Evolutionary conservation across 371 early-diverging fungal species (phyloP).

Genomic region (Rhizopus stolonifer): DNA sequence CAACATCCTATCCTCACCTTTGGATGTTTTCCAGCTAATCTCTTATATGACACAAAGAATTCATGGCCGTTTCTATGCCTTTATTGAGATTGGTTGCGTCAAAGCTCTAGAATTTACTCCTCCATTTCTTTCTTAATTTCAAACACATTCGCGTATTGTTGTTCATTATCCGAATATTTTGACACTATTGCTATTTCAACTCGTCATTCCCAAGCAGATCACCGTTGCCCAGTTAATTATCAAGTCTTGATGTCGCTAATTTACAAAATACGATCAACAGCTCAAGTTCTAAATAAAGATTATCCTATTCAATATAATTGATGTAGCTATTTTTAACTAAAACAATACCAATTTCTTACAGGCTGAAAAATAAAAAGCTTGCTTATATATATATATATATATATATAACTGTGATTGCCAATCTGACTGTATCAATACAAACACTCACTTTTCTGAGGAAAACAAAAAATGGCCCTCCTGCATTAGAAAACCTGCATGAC

Average conservation of each 20-base stretch:
- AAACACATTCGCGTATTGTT: slow-evolving; percentile 12
- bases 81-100: slow-evolving; percentile 15
- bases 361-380: background rate
- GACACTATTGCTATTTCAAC: slow-evolving; percentile 8
- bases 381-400: too few relatives aligned
- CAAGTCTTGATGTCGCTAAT: slow-evolving; percentile 14
- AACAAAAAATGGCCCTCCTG: too few relatives aligned
- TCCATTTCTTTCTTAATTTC: slow-evolving; percentile 10
- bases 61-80: slow-evolving; percentile 10
- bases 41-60: slow-evolving; percentile 18
- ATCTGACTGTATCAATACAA: too few relatives aligned
- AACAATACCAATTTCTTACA: too few relatives aligned
- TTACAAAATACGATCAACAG: slow-evolving; percentile 13
- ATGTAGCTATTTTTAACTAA: background rate
- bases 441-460: too few relatives aligned
- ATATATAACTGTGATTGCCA: too few relatives aligned
- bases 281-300: slow-evolving; percentile 16
- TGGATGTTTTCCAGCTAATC: slow-evolving; percentile 13
- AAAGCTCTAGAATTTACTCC: slow-evolving; percentile 9
- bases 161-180: slow-evolving; percentile 13
- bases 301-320: slow-evolving; percentile 15
- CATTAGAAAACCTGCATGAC: too few relatives aligned
- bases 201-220: slow-evolving; percentile 7
- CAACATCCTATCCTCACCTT: slow-evolving; percentile 10
- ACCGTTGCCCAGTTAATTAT: slow-evolving; percentile 9